Evolutionary conservation across 129 eudicot species (phyloP), one percentile per base, ranked within the genome.

Genomic region (Cynara cardunculus): DNA sequence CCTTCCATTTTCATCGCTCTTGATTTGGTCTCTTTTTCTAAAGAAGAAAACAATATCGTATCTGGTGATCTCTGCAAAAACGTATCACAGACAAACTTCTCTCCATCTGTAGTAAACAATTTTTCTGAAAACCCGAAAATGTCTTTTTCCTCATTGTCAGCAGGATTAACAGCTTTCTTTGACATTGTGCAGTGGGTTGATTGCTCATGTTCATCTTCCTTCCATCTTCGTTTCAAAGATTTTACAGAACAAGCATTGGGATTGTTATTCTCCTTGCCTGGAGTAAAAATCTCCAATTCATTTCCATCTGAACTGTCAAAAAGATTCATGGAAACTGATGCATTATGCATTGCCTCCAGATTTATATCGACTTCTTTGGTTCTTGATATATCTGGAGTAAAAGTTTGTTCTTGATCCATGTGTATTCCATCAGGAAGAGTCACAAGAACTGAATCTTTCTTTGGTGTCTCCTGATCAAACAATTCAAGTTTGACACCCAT

Each of bases 201-300:
- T 31, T 56, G 66, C 66, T 80, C 72, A 64, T 59, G 25, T 81
- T 87, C 89, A 80, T 81, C 89, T 72, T 81, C 70, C 65, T 30
- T 75, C 67, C 69, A 53, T 28, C 73, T 37, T 59, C 87, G 88
- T 79, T 56, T 80, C 66, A 86, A 80, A 35, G 94, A 85, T 78
- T 79, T 75, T 30, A 64, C 62, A 35, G 72, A 74, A 81, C 18
- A 84, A 79, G 89, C 74, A 76, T 81, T 78, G 3, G 91, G 91
- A 70, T 89, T 31, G 41, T 24, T 72, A 83, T 96, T 93, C 84
- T 89, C 97, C 74, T 88, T 96, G 73, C 86, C 92, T 70, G 96
- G 91, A 39, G 96, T 91, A 79, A 87, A 91, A 8, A 67, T 34
- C 71, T 91, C 89, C 65, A 82, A 82, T 27, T 83, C 90, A 4